Evolutionary conservation across 2,329 filamentous ascomycete genomes (phyloP).

Genomic region (Diplodia seriata): DNA sequence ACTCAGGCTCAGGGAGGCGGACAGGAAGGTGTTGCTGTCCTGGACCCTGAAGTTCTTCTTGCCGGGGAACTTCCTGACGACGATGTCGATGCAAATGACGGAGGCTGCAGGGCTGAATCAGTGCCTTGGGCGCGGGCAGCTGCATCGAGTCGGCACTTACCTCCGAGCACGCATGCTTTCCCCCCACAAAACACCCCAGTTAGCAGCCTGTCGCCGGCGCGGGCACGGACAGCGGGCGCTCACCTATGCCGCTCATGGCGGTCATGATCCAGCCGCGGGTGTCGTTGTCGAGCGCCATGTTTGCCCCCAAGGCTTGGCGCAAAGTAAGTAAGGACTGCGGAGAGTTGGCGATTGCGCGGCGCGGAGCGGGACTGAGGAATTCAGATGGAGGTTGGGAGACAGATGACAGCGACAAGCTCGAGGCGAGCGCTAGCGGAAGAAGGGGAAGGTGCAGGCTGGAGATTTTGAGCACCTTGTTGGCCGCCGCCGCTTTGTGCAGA

Average conservation of each 20-base stretch:
- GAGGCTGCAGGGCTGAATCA: conserved; percentile 61
- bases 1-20: conserved; percentile 86
- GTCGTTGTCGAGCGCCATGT: conserved; percentile 58
- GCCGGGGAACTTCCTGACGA: conserved; percentile 75
- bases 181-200: conserved; percentile 16
- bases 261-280: conserved; percentile 92
- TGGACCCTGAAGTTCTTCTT: conserved; percentile 83
- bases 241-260: conserved; percentile 79
- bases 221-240: conserved; percentile 35
- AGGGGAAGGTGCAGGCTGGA: neutral
- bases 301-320: conserved; percentile 25
- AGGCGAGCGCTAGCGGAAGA: conserved; percentile 4
- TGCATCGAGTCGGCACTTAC: conserved; percentile 36
- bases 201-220: neutral
- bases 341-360: neutral
- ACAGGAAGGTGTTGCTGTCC: conserved; percentile 86
- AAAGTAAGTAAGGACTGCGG: neutral
- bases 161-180: conserved; percentile 49
- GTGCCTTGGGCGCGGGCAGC: conserved; percentile 14
- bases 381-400: neutral
- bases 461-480: conserved; percentile 32
- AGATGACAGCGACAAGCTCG: neutral
- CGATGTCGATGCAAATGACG: conserved; percentile 84
- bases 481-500: conserved; percentile 1
- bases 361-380: neutral